A percentile compares a stretch with the other conserved stretches of the same genome.
Conservation (phyloP, 768 basidiomycete species). For the Glaciozyma antarctica region DNA sequence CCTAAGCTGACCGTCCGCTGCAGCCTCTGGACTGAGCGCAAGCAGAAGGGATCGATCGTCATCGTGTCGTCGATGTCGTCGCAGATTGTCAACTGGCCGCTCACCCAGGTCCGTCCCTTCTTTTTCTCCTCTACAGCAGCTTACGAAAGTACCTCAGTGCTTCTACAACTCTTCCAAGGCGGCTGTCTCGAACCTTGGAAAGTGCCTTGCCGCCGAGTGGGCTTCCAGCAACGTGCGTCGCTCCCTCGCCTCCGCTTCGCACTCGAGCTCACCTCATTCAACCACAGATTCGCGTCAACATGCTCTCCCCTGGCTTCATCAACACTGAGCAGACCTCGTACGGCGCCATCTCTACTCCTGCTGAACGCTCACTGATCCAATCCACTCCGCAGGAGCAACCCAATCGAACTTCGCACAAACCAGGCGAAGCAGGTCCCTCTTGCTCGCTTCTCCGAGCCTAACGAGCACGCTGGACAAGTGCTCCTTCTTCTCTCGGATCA, state of each 20-base stretch:
- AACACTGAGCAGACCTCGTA: slow-evolving; percentile 52
- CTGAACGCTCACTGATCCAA: neutral
- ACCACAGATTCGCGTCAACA: slow-evolving; percentile 46
- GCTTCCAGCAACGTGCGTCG: slow-evolving; percentile 38
- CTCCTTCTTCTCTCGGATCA: slow-evolving; percentile 50
- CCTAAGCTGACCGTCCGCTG: neutral
- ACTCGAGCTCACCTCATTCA: neutral
- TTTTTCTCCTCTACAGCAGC: neutral
- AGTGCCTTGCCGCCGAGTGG: slow-evolving; percentile 58
- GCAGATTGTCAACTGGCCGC: slow-evolving; percentile 48
- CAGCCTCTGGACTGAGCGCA: slow-evolving; percentile 32
- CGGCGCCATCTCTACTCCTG: slow-evolving; percentile 42
- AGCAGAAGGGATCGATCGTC: slow-evolving; percentile 49
- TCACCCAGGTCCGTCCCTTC: slow-evolving; percentile 46
- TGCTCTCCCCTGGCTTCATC: slow-evolving; percentile 56
- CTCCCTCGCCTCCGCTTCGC: neutral
- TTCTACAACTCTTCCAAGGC: slow-evolving; percentile 64
- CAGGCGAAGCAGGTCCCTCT: slow-evolving; percentile 44
- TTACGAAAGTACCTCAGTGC: slow-evolving; percentile 13
- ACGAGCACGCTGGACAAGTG: slow-evolving; percentile 52
- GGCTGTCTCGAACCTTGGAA: slow-evolving; percentile 55
- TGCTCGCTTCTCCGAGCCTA: slow-evolving; percentile 52
- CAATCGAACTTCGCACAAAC: slow-evolving; percentile 31
- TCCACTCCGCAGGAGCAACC: slow-evolving; percentile 6
- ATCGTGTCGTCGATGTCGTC: slow-evolving; percentile 61